Evolutionary conservation across 768 basidiomycete genomes (phyloP), one percentile per base, ranked within the genome.

Genomic region (Tylopilus rubrobrunneus): DNA sequence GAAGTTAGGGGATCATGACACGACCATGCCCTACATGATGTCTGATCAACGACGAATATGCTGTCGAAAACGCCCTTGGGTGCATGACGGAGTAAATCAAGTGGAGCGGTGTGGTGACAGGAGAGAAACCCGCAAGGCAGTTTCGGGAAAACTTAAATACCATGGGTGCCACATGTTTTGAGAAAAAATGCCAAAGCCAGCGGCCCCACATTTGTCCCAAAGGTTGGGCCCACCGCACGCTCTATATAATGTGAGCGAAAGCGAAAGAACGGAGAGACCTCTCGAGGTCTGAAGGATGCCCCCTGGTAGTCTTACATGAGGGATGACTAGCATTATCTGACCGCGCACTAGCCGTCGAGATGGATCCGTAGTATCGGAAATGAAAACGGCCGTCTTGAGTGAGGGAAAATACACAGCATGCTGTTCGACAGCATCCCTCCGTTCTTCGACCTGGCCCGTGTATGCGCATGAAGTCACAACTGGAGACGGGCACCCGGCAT

Each of bases 71-170:
- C 29, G 56, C 33, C 40, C 56, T 57, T 41, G 65, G 10, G 23
- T 62, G 53, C 65, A 66, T 66, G 41, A n/a, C 37, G 21, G 33
- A 45, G 42, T 46, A 27, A 40, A 39, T 44, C 37, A n/a, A 44
- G 39, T 25, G 34, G 53, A 43, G 48, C 46, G 55, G 56, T 48
- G 53, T 54, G 42, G 65, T 50, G 45, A 49, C 59, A 46, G 43
- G 51, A 61, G 56, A 51, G 53, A 12, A 49, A 50, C 51, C 59
- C 59, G 25, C 55, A 48, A 48, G 48, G 27, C 44, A 36, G 48
- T 9, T 19, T 39, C 50, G 46, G 33, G 50, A 52, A 50, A 56
- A 56, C 56, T 64, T 67, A 64, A 59, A 64, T 65, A 62, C 47
- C 10, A 41, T 45, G 59, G 57, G 52, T 43, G 46, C 57, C 57